A percentile compares a stretch with the other conserved stretches of the same genome.
Evolutionary conservation across 106 monocot genomes (phyloP).

Genomic region (Dendrobium catenatum): DNA sequence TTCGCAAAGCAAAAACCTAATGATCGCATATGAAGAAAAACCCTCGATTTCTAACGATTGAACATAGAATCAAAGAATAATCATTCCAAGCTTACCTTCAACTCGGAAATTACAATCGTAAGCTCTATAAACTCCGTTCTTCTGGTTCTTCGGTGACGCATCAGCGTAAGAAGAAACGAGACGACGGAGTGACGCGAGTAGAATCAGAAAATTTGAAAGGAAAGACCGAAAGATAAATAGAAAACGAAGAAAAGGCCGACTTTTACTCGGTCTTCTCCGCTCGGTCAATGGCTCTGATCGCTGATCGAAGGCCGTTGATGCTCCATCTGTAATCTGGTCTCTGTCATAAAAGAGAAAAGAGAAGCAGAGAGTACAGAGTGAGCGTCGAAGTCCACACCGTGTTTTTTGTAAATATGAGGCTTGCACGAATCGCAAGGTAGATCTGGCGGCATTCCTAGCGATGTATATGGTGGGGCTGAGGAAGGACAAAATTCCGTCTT

Average conservation of each 20-base stretch:
- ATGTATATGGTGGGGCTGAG: no score
- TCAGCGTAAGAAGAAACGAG: constrained; percentile 1
- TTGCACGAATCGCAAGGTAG: no score
- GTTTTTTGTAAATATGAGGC: background rate
- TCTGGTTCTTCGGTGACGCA: background rate
- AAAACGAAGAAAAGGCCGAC: background rate
- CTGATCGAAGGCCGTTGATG: background rate
- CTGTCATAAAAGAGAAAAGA: background rate
- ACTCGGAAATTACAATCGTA: background rate
- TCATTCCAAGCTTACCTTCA: background rate
- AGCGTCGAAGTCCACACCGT: background rate
- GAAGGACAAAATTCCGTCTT: no score
- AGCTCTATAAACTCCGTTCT: background rate
- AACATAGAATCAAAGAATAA: background rate
- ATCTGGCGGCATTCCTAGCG: no score
- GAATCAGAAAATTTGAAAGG: background rate
- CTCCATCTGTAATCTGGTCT: background rate
- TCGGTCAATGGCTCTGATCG: background rate
- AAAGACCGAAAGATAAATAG: background rate
- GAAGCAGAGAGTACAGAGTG: background rate
- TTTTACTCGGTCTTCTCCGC: constrained; percentile 1
- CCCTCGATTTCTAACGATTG: background rate
- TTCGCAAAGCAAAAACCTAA: background rate
- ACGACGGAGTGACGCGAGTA: background rate
- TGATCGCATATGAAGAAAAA: background rate